These are phyloP conservation scores for Pythium phragmitis DNA, from an alignment of 352 stramenopile genomes.

Conservation along the genomic window DNA sequence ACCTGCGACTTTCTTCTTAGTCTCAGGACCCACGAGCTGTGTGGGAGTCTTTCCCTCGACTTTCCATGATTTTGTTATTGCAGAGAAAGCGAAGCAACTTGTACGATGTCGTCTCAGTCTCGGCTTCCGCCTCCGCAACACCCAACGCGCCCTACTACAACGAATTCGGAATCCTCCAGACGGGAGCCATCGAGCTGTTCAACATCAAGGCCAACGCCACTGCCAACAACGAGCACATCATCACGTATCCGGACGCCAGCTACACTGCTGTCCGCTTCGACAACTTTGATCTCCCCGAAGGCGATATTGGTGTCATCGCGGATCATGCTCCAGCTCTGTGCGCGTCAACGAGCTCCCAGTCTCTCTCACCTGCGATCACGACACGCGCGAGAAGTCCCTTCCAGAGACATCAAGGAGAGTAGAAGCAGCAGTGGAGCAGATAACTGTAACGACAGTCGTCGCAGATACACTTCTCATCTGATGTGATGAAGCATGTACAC, in stretches of 20 bases:
- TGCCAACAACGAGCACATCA: conserved; percentile 10
- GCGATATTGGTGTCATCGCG: conserved; percentile 45
- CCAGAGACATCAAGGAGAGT: too few species aligned
- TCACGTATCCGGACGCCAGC: conserved; percentile 40
- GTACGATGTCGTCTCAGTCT: conserved; percentile 3
- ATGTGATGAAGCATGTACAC: too few species aligned
- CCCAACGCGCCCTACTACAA: conserved; percentile 24
- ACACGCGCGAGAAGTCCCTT: too few species aligned
- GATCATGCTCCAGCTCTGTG: neutral
- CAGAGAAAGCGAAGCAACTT: too few species aligned
- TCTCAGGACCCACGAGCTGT: too few species aligned
- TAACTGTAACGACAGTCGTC: too few species aligned
- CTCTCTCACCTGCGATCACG: too few species aligned
- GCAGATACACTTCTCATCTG: too few species aligned
- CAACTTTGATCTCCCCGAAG: conserved; percentile 48
- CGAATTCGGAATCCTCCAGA: conserved; percentile 35
- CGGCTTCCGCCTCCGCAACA: neutral
- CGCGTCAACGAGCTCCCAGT: neutral
- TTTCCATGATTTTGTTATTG: too few species aligned
- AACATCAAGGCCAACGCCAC: conserved; percentile 9
- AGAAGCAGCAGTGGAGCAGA: too few species aligned
- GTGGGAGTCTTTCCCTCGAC: too few species aligned
- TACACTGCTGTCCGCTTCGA: conserved; percentile 62
- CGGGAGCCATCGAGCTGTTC: conserved; percentile 34
- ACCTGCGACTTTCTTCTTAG: too few species aligned